phyloP scores from a whole-genome alignment of 2,329 filamentous ascomycete genomes.

The Cryoendolithus antarcticus region DNA sequence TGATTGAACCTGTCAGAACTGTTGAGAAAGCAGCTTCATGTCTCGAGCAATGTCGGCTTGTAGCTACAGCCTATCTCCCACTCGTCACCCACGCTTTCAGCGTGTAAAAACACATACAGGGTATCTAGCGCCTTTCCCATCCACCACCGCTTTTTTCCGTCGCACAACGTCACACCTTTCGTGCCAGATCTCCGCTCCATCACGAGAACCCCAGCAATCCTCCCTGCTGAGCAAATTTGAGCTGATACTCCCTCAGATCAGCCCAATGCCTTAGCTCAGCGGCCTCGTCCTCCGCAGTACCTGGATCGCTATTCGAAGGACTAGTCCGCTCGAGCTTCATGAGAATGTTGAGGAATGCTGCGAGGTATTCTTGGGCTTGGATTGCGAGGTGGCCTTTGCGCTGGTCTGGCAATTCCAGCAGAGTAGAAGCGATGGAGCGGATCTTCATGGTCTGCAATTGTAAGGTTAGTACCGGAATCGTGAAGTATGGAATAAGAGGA shows the following conservation, averaged over 20 bases:
- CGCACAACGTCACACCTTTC: background rate
- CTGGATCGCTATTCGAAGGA: conserved; percentile 25
- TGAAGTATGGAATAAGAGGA: conserved; percentile 3
- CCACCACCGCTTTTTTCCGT: background rate
- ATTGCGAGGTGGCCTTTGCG: conserved; percentile 40
- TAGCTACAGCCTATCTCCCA: too few species aligned
- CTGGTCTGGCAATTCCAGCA: conserved; percentile 51
- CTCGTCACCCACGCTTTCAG: too few species aligned
- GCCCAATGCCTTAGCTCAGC: conserved; percentile 67
- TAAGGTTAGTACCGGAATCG: conserved; percentile 14
- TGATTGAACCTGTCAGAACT: too few species aligned
- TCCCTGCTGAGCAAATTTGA: conserved; percentile 55
- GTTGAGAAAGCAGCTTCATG: too few species aligned
- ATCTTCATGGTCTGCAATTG: conserved; percentile 60
- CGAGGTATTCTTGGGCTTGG: conserved; percentile 59
- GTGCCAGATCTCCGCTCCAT: background rate
- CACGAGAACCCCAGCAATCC: conserved; percentile 34
- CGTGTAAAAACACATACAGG: too few species aligned
- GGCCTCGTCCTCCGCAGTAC: conserved; percentile 48
- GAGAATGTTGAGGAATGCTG: conserved; percentile 61
- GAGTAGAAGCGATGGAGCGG: conserved; percentile 67
- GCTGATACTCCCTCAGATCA: conserved; percentile 64
- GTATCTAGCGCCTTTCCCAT: background rate
- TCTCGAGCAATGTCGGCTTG: too few species aligned
- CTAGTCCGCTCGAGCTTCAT: conserved; percentile 59